phyloP scores from a whole-genome alignment of 2,329 filamentous ascomycete genomes.

The Hypoxylon sp. region DNA sequence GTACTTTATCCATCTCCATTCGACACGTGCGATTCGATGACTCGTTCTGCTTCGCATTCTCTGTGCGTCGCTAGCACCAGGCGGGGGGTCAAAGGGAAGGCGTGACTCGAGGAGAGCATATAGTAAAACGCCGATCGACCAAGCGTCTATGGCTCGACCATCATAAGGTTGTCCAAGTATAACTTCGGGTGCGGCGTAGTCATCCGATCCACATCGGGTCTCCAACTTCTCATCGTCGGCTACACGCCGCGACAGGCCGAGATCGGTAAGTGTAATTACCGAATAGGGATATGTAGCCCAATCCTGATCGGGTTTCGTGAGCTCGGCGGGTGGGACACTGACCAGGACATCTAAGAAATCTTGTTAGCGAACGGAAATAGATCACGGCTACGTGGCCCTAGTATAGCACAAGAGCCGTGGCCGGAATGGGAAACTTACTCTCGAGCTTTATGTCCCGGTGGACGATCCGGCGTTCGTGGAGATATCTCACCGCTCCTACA shows the following conservation, averaged over 20 bases:
- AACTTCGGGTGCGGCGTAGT: constrained; percentile 96
- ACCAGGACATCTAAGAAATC: constrained; percentile 79
- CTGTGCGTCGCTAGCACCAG: constrained; percentile 77
- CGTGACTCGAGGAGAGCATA: constrained; percentile 95
- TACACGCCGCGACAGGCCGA: constrained; percentile 87
- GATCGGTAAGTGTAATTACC: constrained; percentile 86
- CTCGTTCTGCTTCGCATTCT: constrained; percentile 82
- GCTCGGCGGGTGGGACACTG: constrained; percentile 75
- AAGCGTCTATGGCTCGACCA: constrained; percentile 88
- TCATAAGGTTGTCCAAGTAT: constrained; percentile 96
- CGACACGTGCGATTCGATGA: constrained; percentile 92
- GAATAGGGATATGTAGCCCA: constrained; percentile 82
- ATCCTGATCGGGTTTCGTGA: constrained; percentile 68
- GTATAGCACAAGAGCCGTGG: too few relatives aligned
- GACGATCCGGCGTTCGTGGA: constrained; percentile 86
- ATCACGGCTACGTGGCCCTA: constrained; percentile 12
- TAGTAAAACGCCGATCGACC: constrained; percentile 91
- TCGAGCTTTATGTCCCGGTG: constrained; percentile 98
- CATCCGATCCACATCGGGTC: constrained; percentile 93
- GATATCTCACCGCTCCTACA: constrained; percentile 82
- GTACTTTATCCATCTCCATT: constrained; percentile 94
- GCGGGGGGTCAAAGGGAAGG: constrained; percentile 89
- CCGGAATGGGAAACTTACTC: constrained; percentile 71
- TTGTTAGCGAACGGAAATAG: constrained; percentile 16
- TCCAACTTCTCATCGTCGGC: constrained; percentile 87